Evolutionary conservation across 2,329 filamentous ascomycete species (phyloP).

Genomic region (Fusarium newnesense): DNA sequence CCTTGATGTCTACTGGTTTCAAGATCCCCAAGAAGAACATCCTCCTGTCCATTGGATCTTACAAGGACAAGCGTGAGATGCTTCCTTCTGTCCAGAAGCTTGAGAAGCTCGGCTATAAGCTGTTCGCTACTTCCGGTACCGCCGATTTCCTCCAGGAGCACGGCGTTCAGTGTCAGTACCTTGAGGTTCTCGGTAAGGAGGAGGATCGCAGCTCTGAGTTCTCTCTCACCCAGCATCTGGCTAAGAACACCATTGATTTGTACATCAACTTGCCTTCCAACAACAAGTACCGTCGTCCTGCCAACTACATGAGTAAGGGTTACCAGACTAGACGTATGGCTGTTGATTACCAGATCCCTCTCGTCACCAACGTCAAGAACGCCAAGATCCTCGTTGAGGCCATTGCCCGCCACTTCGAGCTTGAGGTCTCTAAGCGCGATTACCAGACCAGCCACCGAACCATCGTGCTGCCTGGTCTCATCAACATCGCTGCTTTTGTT

Average conservation of each 20-base stretch:
- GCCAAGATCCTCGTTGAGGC: slow-evolving; percentile 97
- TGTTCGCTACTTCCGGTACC: slow-evolving; percentile 96
- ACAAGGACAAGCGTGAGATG: slow-evolving; percentile 98
- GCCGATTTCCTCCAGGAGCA: slow-evolving; percentile 97
- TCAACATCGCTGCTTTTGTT: slow-evolving; percentile 85
- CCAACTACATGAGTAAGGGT: slow-evolving; percentile 98
- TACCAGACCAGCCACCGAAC: slow-evolving; percentile 90
- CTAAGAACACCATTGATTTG: slow-evolving; percentile 97
- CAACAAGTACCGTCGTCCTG: slow-evolving; percentile 95
- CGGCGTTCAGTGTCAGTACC: slow-evolving; percentile 89
- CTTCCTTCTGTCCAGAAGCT: slow-evolving; percentile 90
- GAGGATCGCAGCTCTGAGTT: slow-evolving; percentile 94
- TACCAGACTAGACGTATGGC: slow-evolving; percentile 98
- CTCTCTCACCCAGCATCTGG: slow-evolving; percentile 94
- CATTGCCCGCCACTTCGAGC: slow-evolving; percentile 86
- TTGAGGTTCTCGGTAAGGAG: slow-evolving; percentile 84
- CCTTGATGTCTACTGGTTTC: slow-evolving; percentile 94
- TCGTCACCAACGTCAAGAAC: slow-evolving; percentile 99
- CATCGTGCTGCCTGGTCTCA: slow-evolving; percentile 76
- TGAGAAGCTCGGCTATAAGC: slow-evolving; percentile 90
- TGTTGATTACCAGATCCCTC: slow-evolving; percentile 94
- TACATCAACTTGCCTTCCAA: slow-evolving; percentile 99
- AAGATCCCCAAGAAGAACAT: slow-evolving; percentile 96
- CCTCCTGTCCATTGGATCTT: slow-evolving; percentile 92
- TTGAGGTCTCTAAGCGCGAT: slow-evolving; percentile 85